Evolutionary conservation across 2,329 filamentous ascomycete species (phyloP).

Genomic region (Xylariaceae sp.): DNA sequence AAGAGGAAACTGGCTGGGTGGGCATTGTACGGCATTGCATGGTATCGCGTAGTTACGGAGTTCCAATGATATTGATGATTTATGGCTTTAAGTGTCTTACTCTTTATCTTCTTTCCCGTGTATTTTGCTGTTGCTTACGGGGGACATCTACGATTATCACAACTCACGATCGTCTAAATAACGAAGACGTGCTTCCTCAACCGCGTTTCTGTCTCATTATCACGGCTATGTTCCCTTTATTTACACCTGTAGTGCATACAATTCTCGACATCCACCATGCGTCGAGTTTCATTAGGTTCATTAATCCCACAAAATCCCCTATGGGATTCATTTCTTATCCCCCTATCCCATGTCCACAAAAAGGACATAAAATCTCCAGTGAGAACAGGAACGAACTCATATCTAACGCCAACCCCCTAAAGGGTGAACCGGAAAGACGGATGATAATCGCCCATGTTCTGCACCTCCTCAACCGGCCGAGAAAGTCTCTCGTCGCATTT

Average conservation of each 20-base stretch:
- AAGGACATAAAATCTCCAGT: too few relatives aligned
- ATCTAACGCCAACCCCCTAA: background rate
- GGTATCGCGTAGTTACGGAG: conserved; percentile 12
- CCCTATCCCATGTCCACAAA: too few relatives aligned
- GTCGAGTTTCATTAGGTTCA: too few relatives aligned
- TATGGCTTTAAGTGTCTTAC: conserved; percentile 5
- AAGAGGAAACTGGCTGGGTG: background rate
- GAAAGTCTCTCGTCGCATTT: conserved; percentile 42
- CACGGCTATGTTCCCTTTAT: too few relatives aligned
- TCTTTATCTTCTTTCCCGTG: background rate
- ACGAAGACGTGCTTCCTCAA: too few relatives aligned
- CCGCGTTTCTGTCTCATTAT: too few relatives aligned
- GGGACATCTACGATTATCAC: too few relatives aligned
- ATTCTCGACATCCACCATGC: too few relatives aligned
- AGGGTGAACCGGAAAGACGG: conserved; percentile 44
- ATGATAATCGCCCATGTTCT: conserved; percentile 51
- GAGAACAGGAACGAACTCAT: too few relatives aligned
- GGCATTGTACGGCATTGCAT: conserved; percentile 15
- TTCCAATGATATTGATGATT: conserved; percentile 8
- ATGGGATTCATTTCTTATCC: background rate
- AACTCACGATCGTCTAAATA: too few relatives aligned
- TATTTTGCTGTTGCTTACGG: background rate
- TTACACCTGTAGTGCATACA: too few relatives aligned
- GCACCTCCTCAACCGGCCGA: conserved; percentile 36
- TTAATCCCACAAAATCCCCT: too few relatives aligned